Conservation (phyloP, 345 rosid genomes). For the Luvunga scandens region DNA sequence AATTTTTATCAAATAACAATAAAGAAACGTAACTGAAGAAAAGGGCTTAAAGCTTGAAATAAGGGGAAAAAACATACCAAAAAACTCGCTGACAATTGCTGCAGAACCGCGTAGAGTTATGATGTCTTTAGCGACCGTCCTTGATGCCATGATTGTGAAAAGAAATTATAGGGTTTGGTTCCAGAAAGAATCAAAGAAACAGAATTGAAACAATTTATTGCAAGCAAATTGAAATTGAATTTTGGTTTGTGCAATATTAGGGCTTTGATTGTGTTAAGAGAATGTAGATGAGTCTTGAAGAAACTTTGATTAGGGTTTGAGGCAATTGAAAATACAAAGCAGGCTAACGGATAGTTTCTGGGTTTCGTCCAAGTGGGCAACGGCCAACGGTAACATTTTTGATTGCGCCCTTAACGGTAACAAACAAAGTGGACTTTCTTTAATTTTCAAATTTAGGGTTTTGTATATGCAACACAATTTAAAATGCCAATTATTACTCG, state of each 20-base stretch:
- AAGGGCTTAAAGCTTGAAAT: background rate
- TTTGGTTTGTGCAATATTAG: background rate
- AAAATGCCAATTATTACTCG: no score
- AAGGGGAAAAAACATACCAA: slow-evolving; percentile 47
- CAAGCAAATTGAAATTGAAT: background rate
- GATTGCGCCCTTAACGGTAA: slow-evolving; percentile 26
- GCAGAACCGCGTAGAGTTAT: slow-evolving; percentile 97
- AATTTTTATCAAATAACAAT: background rate
- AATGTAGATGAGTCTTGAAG: background rate
- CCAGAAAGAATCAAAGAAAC: background rate
- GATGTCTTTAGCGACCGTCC: slow-evolving; percentile 78
- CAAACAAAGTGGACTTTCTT: background rate
- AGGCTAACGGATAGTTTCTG: slow-evolving; percentile 49
- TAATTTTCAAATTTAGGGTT: background rate
- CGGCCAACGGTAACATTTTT: slow-evolving; percentile 21
- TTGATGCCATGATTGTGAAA: slow-evolving; percentile 55
- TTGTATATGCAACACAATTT: no score
- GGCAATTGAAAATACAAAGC: background rate
- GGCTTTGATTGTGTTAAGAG: background rate
- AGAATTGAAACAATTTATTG: background rate
- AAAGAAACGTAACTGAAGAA: background rate
- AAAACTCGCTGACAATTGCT: slow-evolving; percentile 94
- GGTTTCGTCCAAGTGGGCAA: background rate
- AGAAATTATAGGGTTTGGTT: background rate
- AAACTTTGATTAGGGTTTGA: slow-evolving; percentile 2